Evolutionary conservation across 148 eudicot genomes (phyloP).

Genomic region (Amaranthus cruentus): DNA sequence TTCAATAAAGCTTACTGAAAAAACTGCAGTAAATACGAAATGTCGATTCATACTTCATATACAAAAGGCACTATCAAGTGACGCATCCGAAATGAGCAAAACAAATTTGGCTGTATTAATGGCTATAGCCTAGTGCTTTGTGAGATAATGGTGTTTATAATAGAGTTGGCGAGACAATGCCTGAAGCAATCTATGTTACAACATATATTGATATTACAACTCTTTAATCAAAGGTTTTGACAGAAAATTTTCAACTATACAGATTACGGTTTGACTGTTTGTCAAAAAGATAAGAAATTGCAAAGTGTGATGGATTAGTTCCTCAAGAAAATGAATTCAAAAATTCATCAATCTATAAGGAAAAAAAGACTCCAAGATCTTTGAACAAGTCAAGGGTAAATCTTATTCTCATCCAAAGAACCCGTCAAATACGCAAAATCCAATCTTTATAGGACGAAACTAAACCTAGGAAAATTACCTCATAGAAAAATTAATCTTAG

Average conservation of each 20-base stretch:
- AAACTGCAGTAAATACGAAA: no score
- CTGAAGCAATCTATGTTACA: background rate
- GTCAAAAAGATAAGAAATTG: background rate
- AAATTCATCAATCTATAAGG: no score
- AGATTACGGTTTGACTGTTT: background rate
- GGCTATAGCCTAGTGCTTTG: background rate
- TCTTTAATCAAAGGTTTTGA: background rate
- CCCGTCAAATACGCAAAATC: background rate
- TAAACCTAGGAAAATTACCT: background rate
- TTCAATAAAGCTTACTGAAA: no score
- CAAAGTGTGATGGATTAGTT: background rate
- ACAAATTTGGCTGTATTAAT: background rate
- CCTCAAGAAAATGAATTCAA: background rate
- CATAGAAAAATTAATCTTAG: background rate
- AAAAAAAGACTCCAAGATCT: background rate
- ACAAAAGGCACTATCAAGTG: no score
- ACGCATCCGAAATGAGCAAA: no score
- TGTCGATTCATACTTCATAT: no score
- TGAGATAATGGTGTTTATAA: background rate
- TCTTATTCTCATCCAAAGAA: background rate
- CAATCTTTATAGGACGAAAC: background rate
- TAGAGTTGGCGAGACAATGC: no score
- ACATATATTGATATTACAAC: background rate
- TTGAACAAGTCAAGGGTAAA: constrained; percentile 1
- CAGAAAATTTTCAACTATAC: no score